These are phyloP conservation scores for Rhynchospora tenuis DNA, from an alignment of 176 grass and related monocot species.

Conservation along the genomic window DNA sequence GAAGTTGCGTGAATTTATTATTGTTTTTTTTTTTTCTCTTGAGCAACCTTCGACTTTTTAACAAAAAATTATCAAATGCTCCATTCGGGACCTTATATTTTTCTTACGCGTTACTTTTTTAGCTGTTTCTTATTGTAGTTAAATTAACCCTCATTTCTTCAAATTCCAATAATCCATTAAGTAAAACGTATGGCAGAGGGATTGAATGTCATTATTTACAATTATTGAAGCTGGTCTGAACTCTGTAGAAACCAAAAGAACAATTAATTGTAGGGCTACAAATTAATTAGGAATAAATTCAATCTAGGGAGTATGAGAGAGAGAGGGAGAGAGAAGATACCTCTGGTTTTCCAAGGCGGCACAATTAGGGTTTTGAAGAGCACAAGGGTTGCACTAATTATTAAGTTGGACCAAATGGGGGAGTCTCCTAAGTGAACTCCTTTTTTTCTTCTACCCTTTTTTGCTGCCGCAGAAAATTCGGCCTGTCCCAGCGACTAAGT, in stretches of 20 bases:
- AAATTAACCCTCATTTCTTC: neutral
- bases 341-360: neutral
- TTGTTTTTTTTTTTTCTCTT: too few species aligned
- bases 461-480: neutral
- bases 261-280: neutral
- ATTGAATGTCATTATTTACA: neutral
- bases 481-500: neutral
- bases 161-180: neutral
- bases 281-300: neutral
- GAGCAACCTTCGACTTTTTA: too few species aligned
- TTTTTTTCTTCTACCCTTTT: neutral
- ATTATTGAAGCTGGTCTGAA: neutral
- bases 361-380: slow-evolving; percentile 23
- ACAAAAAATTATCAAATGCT: too few species aligned
- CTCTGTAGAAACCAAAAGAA: neutral
- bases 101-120: neutral
- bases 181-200: neutral
- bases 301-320: slow-evolving; percentile 3
- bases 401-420: slow-evolving; percentile 2
- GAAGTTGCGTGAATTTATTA: too few species aligned
- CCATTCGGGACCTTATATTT: too few species aligned
- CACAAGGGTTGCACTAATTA: slow-evolving; percentile 7
- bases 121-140: too few species aligned
- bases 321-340: neutral
- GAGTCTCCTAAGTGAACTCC: neutral